Evolutionary conservation across 179 eudicot species (phyloP).

Genomic region (Dionaea muscipula): DNA sequence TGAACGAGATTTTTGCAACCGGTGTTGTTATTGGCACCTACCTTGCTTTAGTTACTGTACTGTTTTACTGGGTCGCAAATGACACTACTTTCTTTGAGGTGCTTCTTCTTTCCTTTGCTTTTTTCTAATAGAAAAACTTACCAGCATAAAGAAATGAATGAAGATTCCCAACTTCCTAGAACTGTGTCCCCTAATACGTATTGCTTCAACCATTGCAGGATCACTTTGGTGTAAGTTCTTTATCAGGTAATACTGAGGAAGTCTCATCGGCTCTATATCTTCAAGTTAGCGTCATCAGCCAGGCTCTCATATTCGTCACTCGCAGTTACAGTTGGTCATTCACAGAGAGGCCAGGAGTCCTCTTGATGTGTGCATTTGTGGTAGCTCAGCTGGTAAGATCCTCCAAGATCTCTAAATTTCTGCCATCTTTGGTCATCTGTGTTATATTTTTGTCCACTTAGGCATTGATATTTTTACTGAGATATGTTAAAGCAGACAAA

Average conservation of each 20-base stretch:
- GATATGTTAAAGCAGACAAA: no score
- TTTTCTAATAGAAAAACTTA: background rate
- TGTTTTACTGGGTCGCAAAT: slow-evolving; percentile 43
- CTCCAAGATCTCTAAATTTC: background rate
- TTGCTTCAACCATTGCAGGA: slow-evolving; percentile 21
- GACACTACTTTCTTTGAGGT: slow-evolving; percentile 50
- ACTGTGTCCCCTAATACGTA: background rate
- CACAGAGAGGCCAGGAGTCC: slow-evolving; percentile 58
- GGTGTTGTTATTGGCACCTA: slow-evolving; percentile 61
- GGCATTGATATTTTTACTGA: no score
- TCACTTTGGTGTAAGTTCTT: slow-evolving; percentile 42
- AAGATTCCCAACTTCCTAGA: background rate
- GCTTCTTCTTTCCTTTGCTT: background rate
- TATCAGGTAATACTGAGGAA: slow-evolving; percentile 35
- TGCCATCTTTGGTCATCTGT: no score
- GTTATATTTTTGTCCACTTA: no score
- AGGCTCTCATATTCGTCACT: slow-evolving; percentile 77
- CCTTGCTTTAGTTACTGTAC: slow-evolving; percentile 57
- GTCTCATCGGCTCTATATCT: slow-evolving; percentile 52
- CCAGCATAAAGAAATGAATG: background rate
- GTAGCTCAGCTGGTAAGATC: slow-evolving; percentile 59
- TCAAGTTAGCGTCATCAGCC: slow-evolving; percentile 74
- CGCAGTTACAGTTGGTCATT: slow-evolving; percentile 76
- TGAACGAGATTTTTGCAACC: slow-evolving; percentile 59
- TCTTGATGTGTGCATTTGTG: slow-evolving; percentile 56